Conservation (phyloP, 1,284 basidiomycete species). For the Ceratobasidium sp. region DNA sequence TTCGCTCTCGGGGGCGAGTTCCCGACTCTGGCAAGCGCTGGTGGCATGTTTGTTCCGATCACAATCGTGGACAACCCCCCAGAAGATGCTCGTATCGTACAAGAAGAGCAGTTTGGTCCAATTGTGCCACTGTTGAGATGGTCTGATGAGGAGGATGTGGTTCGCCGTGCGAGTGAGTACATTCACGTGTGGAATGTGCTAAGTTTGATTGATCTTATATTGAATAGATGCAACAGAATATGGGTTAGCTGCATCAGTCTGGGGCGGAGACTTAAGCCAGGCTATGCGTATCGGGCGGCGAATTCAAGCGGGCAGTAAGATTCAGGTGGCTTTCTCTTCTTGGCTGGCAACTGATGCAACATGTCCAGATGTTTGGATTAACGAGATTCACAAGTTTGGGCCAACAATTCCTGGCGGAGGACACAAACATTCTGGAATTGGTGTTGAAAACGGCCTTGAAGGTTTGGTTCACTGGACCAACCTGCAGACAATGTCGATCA, state of each 20-base stretch:
- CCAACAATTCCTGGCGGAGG: conserved; percentile 36
- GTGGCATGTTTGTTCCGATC: conserved; percentile 35
- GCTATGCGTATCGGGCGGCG: conserved; percentile 19
- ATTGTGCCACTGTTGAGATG: conserved; percentile 40
- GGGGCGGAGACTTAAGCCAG: conserved; percentile 5
- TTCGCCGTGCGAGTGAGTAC: conserved; percentile 26
- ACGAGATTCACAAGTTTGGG: conserved; percentile 42
- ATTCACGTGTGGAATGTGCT: neutral
- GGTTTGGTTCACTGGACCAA: conserved; percentile 35
- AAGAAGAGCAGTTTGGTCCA: conserved; percentile 39
- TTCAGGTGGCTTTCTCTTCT: neutral
- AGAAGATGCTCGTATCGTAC: conserved; percentile 30
- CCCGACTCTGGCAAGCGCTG: neutral
- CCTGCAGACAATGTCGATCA: conserved; percentile 38
- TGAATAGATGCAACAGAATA: conserved; percentile 14
- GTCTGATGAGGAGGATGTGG: conserved; percentile 34
- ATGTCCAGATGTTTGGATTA: conserved; percentile 36
- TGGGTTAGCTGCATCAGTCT: conserved; percentile 39
- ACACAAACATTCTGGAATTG: conserved; percentile 35
- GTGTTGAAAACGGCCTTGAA: conserved; percentile 34
- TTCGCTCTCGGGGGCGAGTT: conserved; percentile 41
- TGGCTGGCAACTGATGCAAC: neutral
- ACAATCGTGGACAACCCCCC: conserved; percentile 40
- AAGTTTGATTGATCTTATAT: neutral
- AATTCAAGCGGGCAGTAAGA: conserved; percentile 40